phyloP scores from a whole-genome alignment of 1,284 basidiomycete genomes.

The Ganoderma leucocontextum region DNA sequence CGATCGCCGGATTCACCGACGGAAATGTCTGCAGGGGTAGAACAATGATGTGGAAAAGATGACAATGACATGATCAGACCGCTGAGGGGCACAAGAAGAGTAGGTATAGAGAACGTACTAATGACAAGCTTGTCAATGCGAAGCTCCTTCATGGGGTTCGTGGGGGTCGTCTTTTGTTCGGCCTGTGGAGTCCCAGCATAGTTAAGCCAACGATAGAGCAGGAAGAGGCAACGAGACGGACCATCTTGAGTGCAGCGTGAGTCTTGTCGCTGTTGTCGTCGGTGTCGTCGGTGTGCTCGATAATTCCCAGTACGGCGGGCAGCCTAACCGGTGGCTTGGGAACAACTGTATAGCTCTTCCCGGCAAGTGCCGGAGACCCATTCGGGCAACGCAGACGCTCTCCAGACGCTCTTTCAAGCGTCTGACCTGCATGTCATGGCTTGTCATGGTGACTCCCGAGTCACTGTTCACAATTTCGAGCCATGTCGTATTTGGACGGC shows the following conservation, averaged over 20 bases:
- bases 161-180: constrained; percentile 88
- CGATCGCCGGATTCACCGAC: constrained; percentile 99
- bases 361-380: constrained; percentile 26
- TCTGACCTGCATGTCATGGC: too few relatives aligned
- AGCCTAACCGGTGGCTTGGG: constrained; percentile 37
- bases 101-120: constrained; percentile 70
- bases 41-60: constrained; percentile 14
- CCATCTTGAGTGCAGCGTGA: constrained; percentile 37
- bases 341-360: constrained; percentile 34
- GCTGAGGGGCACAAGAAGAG: background rate
- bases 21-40: constrained; percentile 84
- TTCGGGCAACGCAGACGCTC: background rate
- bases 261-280: constrained; percentile 37
- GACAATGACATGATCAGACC: background rate
- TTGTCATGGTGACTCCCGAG: too few relatives aligned
- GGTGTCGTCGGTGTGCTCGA: constrained; percentile 34
- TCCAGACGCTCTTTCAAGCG: background rate
- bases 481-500: too few relatives aligned
- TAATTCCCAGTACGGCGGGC: constrained; percentile 20
- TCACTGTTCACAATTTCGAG: too few relatives aligned
- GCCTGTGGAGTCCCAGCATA: constrained; percentile 58
- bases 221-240: constrained; percentile 19
- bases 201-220: constrained; percentile 5
- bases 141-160: constrained; percentile 96
- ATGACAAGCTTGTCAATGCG: constrained; percentile 99